These are phyloP conservation scores for Allium fistulosum DNA, from an alignment of 106 monocot genomes.

Conservation along the genomic window DNA sequence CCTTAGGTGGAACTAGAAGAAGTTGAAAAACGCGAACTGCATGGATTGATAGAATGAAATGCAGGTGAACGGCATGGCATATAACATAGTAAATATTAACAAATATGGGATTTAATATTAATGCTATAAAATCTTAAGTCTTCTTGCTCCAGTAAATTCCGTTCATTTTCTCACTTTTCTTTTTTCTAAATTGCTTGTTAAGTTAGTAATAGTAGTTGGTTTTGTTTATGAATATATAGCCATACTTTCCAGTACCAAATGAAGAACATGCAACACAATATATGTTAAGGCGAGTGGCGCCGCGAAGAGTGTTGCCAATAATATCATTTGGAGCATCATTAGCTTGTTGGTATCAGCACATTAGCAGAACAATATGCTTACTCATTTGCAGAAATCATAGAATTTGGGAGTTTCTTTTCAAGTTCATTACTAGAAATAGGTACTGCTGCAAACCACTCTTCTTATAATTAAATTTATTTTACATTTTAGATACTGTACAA, in stretches of 20 bases:
- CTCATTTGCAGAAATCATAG: constrained; percentile 24
- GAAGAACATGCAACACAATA: constrained; percentile 23
- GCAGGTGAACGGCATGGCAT: too few species aligned
- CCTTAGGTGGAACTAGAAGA: too few species aligned
- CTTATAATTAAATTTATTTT: too few species aligned
- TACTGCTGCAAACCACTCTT: neutral
- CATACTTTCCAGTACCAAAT: constrained; percentile 17
- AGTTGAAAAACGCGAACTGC: too few species aligned
- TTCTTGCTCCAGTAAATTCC: constrained; percentile 12
- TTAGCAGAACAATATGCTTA: constrained; percentile 15
- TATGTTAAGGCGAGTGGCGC: constrained; percentile 17
- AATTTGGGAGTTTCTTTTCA: constrained; percentile 23
- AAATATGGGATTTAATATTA: too few species aligned
- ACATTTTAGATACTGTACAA: too few species aligned
- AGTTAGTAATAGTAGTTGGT: neutral
- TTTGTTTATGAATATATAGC: neutral
- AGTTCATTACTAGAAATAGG: constrained; percentile 18
- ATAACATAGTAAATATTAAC: too few species aligned
- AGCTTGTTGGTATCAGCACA: constrained; percentile 26
- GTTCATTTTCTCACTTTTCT: neutral
- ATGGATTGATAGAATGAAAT: too few species aligned
- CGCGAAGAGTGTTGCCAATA: constrained; percentile 17
- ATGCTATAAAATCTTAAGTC: neutral
- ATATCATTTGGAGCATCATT: constrained; percentile 17
- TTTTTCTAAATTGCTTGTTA: neutral